These are phyloP conservation scores for Chaetomium cochliodes DNA, from an alignment of 495 filamentous ascomycete species.

Conservation along the genomic window DNA sequence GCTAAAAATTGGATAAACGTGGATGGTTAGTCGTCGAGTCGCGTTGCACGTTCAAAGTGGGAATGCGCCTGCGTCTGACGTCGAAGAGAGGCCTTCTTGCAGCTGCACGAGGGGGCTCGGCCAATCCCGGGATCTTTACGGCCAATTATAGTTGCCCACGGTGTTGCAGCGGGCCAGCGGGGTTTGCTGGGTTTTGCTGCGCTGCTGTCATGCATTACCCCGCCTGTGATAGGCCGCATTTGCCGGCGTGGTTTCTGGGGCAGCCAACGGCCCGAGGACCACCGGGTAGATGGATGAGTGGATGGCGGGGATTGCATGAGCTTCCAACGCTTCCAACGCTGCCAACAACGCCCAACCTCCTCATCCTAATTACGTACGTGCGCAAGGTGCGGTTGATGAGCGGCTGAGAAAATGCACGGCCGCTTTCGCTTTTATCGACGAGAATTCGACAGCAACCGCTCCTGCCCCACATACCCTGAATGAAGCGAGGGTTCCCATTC, in stretches of 20 bases:
- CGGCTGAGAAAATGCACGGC: no score
- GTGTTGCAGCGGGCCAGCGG: background rate
- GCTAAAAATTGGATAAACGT: background rate
- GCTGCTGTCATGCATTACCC: background rate
- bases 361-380: no score
- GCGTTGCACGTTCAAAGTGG: background rate
- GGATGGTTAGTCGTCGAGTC: background rate
- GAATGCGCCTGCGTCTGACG: conserved; percentile 9
- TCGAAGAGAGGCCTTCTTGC: conserved; percentile 8
- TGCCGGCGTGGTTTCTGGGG: background rate
- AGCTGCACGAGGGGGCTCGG: conserved; percentile 6
- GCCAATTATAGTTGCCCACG: background rate
- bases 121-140: conserved; percentile 2
- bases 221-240: background rate
- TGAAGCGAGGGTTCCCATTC: no score
- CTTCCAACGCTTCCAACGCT: no score
- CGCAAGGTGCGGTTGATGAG: no score
- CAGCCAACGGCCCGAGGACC: background rate
- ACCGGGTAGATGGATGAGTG: no score
- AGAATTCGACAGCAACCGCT: no score
- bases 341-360: no score
- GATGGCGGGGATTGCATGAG: no score
- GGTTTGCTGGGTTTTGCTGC: no score
- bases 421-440: no score
- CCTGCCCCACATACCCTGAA: no score